Evolutionary conservation across 202 grass and related monocot genomes (phyloP), one percentile per base, ranked within the genome.

Genomic region (Schoenoplectus triqueter): DNA sequence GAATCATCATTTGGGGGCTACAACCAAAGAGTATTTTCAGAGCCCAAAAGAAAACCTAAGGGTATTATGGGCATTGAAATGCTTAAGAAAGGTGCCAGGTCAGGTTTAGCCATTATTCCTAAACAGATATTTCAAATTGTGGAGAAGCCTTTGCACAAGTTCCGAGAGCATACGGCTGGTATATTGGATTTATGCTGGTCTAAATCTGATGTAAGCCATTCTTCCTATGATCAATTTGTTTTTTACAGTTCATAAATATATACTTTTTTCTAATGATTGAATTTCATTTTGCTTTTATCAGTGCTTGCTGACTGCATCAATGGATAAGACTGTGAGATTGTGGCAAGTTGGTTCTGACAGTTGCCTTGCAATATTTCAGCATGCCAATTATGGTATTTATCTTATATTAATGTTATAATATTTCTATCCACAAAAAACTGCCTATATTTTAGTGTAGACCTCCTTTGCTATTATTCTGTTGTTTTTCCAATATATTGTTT

Each of bases 161-260:
- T 95, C 50, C 73, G 51, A 76, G 91, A 91, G 2, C 96, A 99
- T 88, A 91, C 50, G 21, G 86, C 82, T 85, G 90, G 87, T 59
- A 93, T 99, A 80, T 82, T 99, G 42, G 96, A 95, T 82, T 74
- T 99, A 84, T 84, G 91, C 59, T 99, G 93, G 96, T 98, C 96
- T 81, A 82, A 86, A 15, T 95, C 87, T 69, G 88, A 95, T 89
- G 96, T 98, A 89, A 85, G 93, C 87, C 72, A 72, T 66, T n/a
- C 10, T 65, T 57, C 76, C 47, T 4, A 49, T 74, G 81, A 61
- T 17, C 4, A 67, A 57, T 3, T 61, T 42, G 7, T 15, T 41
- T 81, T 10, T 18, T 66, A 42, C 22, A 57, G 13, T 56, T 83
- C 13, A 63, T 66, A 42, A 66, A 50, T 56, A 62, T 80, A 18